These are phyloP conservation scores for Penicillium odoratum DNA, from an alignment of 495 filamentous ascomycete species.

Conservation along the genomic window DNA sequence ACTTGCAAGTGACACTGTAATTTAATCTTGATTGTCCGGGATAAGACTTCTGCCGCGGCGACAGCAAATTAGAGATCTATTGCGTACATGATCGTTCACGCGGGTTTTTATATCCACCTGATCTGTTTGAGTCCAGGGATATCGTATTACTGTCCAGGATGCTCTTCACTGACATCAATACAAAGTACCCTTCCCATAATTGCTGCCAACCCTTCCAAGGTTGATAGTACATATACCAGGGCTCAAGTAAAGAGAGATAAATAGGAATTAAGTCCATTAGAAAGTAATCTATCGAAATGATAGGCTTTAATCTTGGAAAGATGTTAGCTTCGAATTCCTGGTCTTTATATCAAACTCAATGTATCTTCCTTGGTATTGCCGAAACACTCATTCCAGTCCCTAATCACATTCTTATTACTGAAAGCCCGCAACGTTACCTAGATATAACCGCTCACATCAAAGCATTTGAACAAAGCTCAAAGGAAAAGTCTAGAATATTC, in stretches of 20 bases:
- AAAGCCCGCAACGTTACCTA: too few relatives aligned
- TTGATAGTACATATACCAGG: background rate
- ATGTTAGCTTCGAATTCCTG: too few relatives aligned
- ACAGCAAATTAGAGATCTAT: background rate
- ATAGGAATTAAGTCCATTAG: background rate
- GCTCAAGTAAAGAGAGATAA: background rate
- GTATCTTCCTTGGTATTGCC: too few relatives aligned
- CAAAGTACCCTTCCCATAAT: background rate
- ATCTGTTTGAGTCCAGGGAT: background rate
- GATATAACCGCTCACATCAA: too few relatives aligned
- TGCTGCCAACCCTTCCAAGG: background rate
- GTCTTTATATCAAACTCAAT: too few relatives aligned
- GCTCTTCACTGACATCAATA: background rate
- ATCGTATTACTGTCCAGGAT: background rate
- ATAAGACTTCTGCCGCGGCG: background rate
- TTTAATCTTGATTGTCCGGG: background rate
- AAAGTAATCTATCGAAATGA: too few relatives aligned
- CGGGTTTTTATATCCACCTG: background rate
- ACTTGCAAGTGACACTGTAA: background rate
- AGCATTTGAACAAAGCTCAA: too few relatives aligned
- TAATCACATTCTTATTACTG: too few relatives aligned
- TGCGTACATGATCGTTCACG: background rate
- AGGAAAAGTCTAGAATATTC: too few relatives aligned
- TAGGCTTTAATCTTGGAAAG: too few relatives aligned
- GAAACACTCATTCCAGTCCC: too few relatives aligned